phyloP scores from a whole-genome alignment of 768 basidiomycete species.

The Rubroboletus pulcherrimus region DNA sequence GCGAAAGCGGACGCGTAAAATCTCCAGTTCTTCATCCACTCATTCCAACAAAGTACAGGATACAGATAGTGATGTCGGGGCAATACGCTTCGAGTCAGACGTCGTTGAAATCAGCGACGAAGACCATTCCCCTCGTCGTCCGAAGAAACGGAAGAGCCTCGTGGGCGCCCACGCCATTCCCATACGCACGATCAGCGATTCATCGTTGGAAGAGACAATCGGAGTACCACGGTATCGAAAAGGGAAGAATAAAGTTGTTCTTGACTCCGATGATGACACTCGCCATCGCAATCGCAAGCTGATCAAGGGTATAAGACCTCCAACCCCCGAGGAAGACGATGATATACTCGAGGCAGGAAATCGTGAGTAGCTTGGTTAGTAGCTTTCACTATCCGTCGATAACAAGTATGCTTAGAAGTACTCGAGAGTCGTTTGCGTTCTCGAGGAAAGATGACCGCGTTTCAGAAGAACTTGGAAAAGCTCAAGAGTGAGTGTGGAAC shows the following conservation, averaged over 20 bases:
- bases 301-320: slow-evolving; percentile 41
- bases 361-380: slow-evolving; percentile 37
- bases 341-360: slow-evolving; percentile 46
- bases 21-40: slow-evolving; percentile 11
- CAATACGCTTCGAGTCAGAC: slow-evolving; percentile 48
- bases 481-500: slow-evolving; percentile 48
- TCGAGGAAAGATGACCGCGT: slow-evolving; percentile 55
- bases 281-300: slow-evolving; percentile 38
- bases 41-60: slow-evolving; percentile 21
- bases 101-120: slow-evolving; percentile 20
- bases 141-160: slow-evolving; percentile 17
- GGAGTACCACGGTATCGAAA: slow-evolving; percentile 18
- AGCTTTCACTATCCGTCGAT: background rate
- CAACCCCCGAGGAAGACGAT: slow-evolving; percentile 41
- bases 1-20: slow-evolving; percentile 16
- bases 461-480: slow-evolving; percentile 61
- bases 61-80: slow-evolving; percentile 45
- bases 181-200: slow-evolving; percentile 17
- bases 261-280: slow-evolving; percentile 36
- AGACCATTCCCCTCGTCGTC: slow-evolving; percentile 25
- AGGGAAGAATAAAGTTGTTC: slow-evolving; percentile 18
- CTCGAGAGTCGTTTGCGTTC: slow-evolving; percentile 59
- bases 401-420: slow-evolving; percentile 43
- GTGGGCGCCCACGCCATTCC: slow-evolving; percentile 14
- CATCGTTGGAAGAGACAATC: slow-evolving; percentile 19